Base-by-base conservation (phyloP, 2,329 filamentous ascomycete genomes). In the Epichloe hybrida region DNA sequence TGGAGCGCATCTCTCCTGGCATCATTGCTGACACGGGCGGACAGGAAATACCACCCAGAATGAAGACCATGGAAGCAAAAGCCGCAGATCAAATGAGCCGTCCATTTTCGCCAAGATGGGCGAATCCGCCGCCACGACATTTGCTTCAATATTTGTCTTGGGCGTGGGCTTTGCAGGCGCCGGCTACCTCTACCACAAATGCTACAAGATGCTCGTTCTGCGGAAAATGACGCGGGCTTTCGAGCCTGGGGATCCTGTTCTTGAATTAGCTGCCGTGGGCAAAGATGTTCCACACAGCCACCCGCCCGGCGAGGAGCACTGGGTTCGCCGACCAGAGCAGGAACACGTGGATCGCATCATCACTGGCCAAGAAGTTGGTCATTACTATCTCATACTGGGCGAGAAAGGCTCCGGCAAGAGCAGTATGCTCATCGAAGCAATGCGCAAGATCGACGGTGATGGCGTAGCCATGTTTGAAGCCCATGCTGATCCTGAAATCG, bases 351-450 rank as follows among this genome's bases (percentile, higher is more conserved):
- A 98, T 64, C 72, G 70, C n/a, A 96, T 98, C 56, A 78, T 98
- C 23, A 70, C 76, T 46, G 93, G 93, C 1, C 69, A 74, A 3
- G 74, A 80, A 31, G 73, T 73, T 44, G 93, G 93, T 11, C 89
- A 94, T 62, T 98, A 98, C 62, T 87, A 93, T 66, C 76, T 98
- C 2, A 73, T 98, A 2, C 81, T 97, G 45, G 93, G 93, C 43
- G 93, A 97, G 63, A 97, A 98, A 69, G 93, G 93, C 5, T 94
- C 88, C 0, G 93, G 93, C 6, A 98, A 98, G 72, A 94, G 87
- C 53, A 94, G 87, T 57, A 97, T 98, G 93, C 71, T 98, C 37
- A 60, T 98, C 20, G 88, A 97, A 64, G 88, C 88, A 8, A 98
- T 98, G 91, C 82, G 84, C 50, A 94, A 94, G 66, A 84, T 90